Percentiles rank a stretch among this genome's conserved stretches.
phyloP scores from a whole-genome alignment of 202 grass and related monocot species.

The Setaria viridis region DNA sequence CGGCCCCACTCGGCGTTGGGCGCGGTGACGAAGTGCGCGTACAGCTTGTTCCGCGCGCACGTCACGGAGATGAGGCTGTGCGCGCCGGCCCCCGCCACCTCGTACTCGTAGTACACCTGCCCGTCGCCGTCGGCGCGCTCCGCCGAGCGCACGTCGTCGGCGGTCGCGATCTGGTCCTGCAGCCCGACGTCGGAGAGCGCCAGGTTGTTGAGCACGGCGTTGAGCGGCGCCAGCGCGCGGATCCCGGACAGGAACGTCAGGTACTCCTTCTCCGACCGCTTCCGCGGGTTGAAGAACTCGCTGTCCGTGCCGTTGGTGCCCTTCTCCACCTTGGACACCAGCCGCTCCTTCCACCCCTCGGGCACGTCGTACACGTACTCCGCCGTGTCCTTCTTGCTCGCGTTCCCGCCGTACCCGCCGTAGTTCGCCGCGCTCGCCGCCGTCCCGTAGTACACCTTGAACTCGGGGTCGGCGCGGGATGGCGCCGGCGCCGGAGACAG shows the following conservation, averaged over 20 bases:
- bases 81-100: slow-evolving; percentile 71
- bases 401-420: slow-evolving; percentile 93
- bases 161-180: slow-evolving; percentile 80
- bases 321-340: slow-evolving; percentile 96
- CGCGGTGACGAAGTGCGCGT: slow-evolving; percentile 82
- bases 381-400: slow-evolving; percentile 83
- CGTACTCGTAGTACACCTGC: slow-evolving; percentile 93
- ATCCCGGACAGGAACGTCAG: slow-evolving; percentile 80
- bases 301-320: slow-evolving; percentile 97
- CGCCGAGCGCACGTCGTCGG: slow-evolving; percentile 58
- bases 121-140: slow-evolving; percentile 56
- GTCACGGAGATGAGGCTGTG: slow-evolving; percentile 93
- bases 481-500: slow-evolving; percentile 40
- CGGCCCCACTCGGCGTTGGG: slow-evolving; percentile 78
- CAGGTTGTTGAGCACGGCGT: slow-evolving; percentile 82
- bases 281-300: slow-evolving; percentile 92
- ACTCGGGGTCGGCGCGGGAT: slow-evolving; percentile 50
- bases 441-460: slow-evolving; percentile 84
- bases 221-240: slow-evolving; percentile 71
- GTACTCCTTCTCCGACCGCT: slow-evolving; percentile 82
- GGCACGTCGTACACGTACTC: slow-evolving; percentile 95
- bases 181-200: slow-evolving; percentile 88
- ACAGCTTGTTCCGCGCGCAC: slow-evolving; percentile 88
- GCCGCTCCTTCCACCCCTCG: slow-evolving; percentile 83
- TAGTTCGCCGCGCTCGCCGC: slow-evolving; percentile 96